These are phyloP conservation scores for Solanum chilense DNA, from an alignment of 257 asterid genomes.

Conservation along the genomic window DNA sequence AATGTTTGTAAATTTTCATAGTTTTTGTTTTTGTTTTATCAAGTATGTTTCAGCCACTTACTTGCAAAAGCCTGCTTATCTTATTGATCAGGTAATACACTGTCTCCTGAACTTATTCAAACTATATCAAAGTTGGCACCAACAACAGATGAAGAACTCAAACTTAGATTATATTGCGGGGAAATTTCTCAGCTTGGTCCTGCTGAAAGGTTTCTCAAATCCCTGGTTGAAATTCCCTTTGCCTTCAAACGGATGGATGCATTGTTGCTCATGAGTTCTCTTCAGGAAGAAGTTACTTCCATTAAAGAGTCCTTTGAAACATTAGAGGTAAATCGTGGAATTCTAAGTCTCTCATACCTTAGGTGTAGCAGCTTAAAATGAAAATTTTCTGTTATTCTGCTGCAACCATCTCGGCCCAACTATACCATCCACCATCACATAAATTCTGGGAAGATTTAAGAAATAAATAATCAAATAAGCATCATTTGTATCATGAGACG, in stretches of 20 bases:
- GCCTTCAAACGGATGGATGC: slow-evolving; percentile 78
- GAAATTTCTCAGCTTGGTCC: slow-evolving; percentile 68
- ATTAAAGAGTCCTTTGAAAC: slow-evolving; percentile 55
- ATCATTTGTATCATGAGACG: neutral
- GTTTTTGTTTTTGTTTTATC: neutral
- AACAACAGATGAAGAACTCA: slow-evolving; percentile 74
- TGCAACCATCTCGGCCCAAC: neutral
- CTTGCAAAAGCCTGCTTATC: slow-evolving; percentile 4
- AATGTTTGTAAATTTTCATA: neutral
- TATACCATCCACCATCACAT: neutral
- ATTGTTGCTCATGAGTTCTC: slow-evolving; percentile 51
- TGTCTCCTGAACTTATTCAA: slow-evolving; percentile 55
- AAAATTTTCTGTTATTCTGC: neutral
- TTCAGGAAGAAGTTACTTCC: slow-evolving; percentile 61
- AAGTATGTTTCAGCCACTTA: neutral
- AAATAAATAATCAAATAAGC: neutral
- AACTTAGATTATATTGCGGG: slow-evolving; percentile 61
- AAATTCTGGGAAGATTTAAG: neutral
- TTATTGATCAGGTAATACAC: slow-evolving; percentile 50
- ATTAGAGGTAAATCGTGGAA: slow-evolving; percentile 67
- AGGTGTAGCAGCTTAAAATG: neutral
- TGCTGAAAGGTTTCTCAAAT: slow-evolving; percentile 76
- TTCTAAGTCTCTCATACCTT: slow-evolving; percentile 10
- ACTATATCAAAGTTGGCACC: slow-evolving; percentile 68
- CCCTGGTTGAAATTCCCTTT: slow-evolving; percentile 60